Conservation (phyloP, 2,329 filamentous ascomycete genomes). For the Aspergillus novoparasiticus region DNA sequence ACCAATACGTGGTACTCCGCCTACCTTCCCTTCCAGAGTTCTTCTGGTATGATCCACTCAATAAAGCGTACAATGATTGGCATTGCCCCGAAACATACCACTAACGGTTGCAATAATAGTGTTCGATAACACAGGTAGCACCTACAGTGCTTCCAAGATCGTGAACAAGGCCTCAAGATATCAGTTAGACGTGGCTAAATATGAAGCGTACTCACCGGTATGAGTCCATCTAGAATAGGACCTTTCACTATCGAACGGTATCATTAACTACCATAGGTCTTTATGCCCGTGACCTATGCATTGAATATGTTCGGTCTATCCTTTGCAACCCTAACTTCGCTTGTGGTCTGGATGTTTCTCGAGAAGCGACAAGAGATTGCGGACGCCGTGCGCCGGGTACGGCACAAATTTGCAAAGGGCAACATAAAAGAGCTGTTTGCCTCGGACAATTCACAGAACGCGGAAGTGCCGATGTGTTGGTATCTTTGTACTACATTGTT, state of each 20-base stretch:
- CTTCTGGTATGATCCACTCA: constrained; percentile 19
- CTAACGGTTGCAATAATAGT: constrained; percentile 39
- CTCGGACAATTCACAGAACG: not conserved
- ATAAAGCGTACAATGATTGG: not conserved
- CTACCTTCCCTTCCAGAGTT: constrained; percentile 60
- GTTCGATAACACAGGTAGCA: constrained; percentile 67
- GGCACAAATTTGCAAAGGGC: not conserved
- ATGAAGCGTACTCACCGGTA: constrained; percentile 66
- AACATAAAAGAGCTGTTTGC: not conserved
- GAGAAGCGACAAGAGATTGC: constrained; percentile 25
- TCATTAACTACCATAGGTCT: constrained; percentile 17
- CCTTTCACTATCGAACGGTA: constrained; percentile 50
- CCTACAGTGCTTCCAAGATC: constrained; percentile 65
- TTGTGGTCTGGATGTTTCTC: constrained; percentile 29
- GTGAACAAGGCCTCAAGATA: constrained; percentile 57
- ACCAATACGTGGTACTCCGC: constrained; percentile 64
- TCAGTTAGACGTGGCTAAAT: constrained; percentile 63
- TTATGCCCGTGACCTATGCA: constrained; percentile 31
- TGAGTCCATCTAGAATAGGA: constrained; percentile 49
- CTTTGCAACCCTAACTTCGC: constrained; percentile 64
- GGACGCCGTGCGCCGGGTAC: constrained; percentile 7
- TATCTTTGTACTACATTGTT: constrained; percentile 19
- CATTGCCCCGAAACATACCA: too few species aligned
- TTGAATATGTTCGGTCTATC: constrained; percentile 56
- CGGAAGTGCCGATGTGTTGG: constrained; percentile 28